A percentile compares a stretch with the other conserved stretches of the same genome.
phyloP scores from a whole-genome alignment of 1,284 basidiomycete genomes.

The Moniliophthora roreri region DNA sequence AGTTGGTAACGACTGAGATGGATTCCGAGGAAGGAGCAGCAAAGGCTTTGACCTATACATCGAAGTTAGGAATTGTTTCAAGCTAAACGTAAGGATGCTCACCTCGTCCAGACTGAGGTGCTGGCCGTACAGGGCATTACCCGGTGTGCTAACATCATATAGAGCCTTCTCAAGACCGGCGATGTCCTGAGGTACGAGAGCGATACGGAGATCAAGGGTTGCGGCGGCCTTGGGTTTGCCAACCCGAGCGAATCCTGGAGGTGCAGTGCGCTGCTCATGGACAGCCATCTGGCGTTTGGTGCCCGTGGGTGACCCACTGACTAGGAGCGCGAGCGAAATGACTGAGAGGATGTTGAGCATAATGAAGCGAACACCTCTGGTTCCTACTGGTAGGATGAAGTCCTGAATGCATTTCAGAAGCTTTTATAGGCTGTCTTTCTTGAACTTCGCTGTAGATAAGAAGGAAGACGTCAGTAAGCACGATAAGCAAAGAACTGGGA shows the following conservation, averaged over 20 bases:
- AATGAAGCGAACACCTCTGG: too few species aligned
- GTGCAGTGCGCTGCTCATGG: constrained; percentile 10
- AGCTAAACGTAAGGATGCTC: not conserved
- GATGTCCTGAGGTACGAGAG: constrained; percentile 22
- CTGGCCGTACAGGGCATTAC: constrained; percentile 28
- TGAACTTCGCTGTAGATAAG: too few species aligned
- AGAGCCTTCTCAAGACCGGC: constrained; percentile 34
- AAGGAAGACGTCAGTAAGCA: too few species aligned
- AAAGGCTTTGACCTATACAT: constrained; percentile 34
- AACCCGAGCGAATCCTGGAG: constrained; percentile 11
- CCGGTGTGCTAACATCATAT: constrained; percentile 29
- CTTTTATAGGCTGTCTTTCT: too few species aligned
- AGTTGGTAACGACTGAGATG: constrained; percentile 33
- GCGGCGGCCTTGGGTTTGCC: constrained; percentile 11
- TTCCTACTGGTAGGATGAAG: too few species aligned
- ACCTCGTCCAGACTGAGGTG: constrained; percentile 31
- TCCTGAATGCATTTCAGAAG: too few species aligned
- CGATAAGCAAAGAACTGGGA: too few species aligned
- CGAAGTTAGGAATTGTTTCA: not conserved
- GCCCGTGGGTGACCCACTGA: not conserved
- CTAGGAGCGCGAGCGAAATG: not conserved
- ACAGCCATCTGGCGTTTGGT: constrained; percentile 7
- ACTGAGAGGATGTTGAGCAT: too few species aligned
- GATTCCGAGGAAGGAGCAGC: constrained; percentile 33
- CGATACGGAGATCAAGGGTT: constrained; percentile 14